Base-by-base conservation (phyloP, 1,139 yeast species). In the Suhomyces maxii region DNA sequence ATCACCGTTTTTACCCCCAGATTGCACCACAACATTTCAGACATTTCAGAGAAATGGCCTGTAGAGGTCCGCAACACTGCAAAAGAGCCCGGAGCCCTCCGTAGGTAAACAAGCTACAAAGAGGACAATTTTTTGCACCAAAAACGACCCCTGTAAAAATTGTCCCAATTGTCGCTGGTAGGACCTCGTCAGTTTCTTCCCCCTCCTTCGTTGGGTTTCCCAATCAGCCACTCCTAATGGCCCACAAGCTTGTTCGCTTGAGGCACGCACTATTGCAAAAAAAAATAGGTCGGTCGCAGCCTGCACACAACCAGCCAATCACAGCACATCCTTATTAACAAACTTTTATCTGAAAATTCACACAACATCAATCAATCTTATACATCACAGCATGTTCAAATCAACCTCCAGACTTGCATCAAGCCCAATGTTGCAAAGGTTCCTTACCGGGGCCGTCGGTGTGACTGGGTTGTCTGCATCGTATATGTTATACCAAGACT, bases 401-500 rank as follows among this genome's bases (percentile, higher is more conserved):
- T 34, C 49, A 26, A 40, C 51, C 36, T 35, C 46, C 31, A 49
- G 42, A 43, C 48, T 49, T 44, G 51, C 49, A 42, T 46, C 51
- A 12, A 45, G 49, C 37, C 73, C 81, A 48, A 57, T 74, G 64
- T 68, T 80, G 57, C 82, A 79, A 62, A 84, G 77, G 63, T 65
- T 76, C 60, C 70, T 84, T 58, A 76, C 81, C 57, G 84, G 84
- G 59, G 80, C 86, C 58, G 84, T 82, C 57, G 86, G 86, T 53
- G 76, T 77, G 47, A 75, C 85, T 50, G 91, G 91, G 54, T 71
- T 84, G 57, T 77, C 86, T 52, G 87, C 90, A 45, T 83, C 89
- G 40, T 86, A 85, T 66, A 71, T 85, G 66, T 77, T 88, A 63
- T 89, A 87, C 73, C 84, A 86, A 61, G 93, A 86, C 68, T 77